Percentiles rank a stretch among this genome's conserved stretches.
Evolutionary conservation across 1,284 basidiomycete species (phyloP).

Genomic region (Coniferiporia sulphurascens): DNA sequence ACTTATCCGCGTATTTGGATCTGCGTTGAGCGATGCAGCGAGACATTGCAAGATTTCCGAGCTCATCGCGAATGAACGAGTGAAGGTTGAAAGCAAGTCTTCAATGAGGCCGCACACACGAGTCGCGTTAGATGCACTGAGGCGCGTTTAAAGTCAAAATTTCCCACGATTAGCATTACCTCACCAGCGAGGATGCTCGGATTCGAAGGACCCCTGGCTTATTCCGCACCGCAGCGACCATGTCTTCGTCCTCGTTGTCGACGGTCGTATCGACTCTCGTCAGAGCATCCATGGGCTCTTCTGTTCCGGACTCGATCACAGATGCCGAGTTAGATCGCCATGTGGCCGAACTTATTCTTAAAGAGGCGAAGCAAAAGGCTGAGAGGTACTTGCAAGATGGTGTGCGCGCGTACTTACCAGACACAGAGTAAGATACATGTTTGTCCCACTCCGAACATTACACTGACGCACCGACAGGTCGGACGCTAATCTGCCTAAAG

Average conservation of each 20-base stretch:
- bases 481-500: slow-evolving; percentile 64
- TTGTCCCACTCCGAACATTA: background rate
- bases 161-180: background rate
- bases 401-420: slow-evolving; percentile 61
- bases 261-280: slow-evolving; percentile 83
- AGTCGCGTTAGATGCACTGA: background rate
- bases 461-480: slow-evolving; percentile 23
- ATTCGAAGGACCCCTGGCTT: background rate
- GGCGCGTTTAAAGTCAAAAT: background rate
- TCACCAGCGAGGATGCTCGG: background rate
- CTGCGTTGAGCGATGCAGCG: slow-evolving; percentile 28
- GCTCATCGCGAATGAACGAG: slow-evolving; percentile 10
- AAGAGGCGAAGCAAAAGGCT: slow-evolving; percentile 87
- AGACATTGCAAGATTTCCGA: slow-evolving; percentile 22
- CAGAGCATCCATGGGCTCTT: slow-evolving; percentile 72
- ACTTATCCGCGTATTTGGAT: slow-evolving; percentile 28
- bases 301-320: slow-evolving; percentile 57
- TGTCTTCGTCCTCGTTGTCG: slow-evolving; percentile 55
- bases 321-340: slow-evolving; percentile 86
- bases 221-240: slow-evolving; percentile 15
- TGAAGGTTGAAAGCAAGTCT: background rate
- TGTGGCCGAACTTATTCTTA: slow-evolving; percentile 83
- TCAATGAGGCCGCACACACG: background rate
- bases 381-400: slow-evolving; percentile 62
- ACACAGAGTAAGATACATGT: slow-evolving; percentile 23